Conservation (phyloP, 1,284 basidiomycete species). For the Polyporus tsugae region DNA sequence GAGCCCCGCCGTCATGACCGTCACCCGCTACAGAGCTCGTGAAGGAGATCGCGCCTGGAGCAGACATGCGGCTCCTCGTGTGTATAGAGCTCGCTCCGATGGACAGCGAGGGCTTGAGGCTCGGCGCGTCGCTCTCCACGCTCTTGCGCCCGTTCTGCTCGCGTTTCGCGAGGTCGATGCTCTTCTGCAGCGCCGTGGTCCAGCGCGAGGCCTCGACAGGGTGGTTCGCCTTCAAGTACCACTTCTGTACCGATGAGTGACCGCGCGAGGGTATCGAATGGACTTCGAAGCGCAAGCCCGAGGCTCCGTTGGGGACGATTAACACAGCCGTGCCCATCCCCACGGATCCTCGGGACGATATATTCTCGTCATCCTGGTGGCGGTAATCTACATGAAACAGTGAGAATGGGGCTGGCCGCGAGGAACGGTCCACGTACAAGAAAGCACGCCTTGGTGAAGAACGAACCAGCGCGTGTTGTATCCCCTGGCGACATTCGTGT, state of each 20-base stretch:
- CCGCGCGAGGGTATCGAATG: conserved; percentile 66
- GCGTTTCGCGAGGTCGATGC: conserved; percentile 70
- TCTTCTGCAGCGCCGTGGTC: conserved; percentile 78
- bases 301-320: conserved; percentile 56
- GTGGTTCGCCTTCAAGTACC: conserved; percentile 93
- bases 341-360: conserved; percentile 90
- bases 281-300: conserved; percentile 86
- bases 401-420: not conserved
- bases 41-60: conserved; percentile 15
- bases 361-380: conserved; percentile 90
- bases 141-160: conserved; percentile 39
- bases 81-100: conserved; percentile 23
- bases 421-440: conserved; percentile 61
- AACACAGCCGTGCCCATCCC: conserved; percentile 85
- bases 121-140: conserved; percentile 45
- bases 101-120: conserved; percentile 34
- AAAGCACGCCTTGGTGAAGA: conserved; percentile 85
- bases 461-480: conserved; percentile 97
- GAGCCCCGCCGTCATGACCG: conserved; percentile 28
- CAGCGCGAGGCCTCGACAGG: conserved; percentile 91
- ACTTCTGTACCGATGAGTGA: conserved; percentile 67
- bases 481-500: conserved; percentile 90
- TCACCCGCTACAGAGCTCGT: conserved; percentile 29
- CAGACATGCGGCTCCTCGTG: conserved; percentile 4
- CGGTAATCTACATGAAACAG: conserved; percentile 73